Evolutionary conservation across 768 basidiomycete genomes (phyloP), one percentile per base, ranked within the genome.

Genomic region (Hemileccinum impolitum): DNA sequence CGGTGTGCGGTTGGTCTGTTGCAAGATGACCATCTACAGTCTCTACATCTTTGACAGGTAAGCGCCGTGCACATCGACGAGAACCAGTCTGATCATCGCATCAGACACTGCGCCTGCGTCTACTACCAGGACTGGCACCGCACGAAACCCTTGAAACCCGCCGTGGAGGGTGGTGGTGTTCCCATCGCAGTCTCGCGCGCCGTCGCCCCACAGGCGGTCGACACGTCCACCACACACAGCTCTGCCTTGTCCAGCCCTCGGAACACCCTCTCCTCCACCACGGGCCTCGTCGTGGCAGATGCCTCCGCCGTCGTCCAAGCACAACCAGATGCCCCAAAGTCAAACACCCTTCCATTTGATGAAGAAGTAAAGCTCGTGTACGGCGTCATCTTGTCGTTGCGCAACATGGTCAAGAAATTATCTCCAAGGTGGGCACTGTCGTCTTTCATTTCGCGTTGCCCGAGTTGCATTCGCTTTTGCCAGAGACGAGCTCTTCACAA

Each of bases 341-440:
- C 75, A 10, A 79, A 72, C 52, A 75, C 81, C 4, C 72, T 99
- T 17, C 75, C 95, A 6, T 98, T 99, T 58, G 96, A 99, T 62
- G 96, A 99, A 67, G 95, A 99, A 68, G 86, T 87, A 1, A 99
- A 99, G 65, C 78, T 99, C 52, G 94, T 99, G 0, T 99, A 98
- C 65, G 96, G 96, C 48, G 90, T 99, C 46, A 76, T 98, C 13
- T 74, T 97, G 37, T 94, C 91, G 7, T 64, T 99, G 58, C 73
- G 92, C 47, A 94, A 92, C 67, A 95, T 98, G 94, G 75, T 95
- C 63, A 95, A 84, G 75, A 98, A 96, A 68, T 69, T 99, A 10
- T 89, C 94, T 12, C 85, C 87, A 57, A 78, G 85, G 95, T 56
- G 72, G 21, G 58, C 30, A 23, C 12, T 28, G 2, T 43, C 31